Base-by-base conservation (phyloP, 2,329 filamentous ascomycete species). In the Calycina herbarum region DNA sequence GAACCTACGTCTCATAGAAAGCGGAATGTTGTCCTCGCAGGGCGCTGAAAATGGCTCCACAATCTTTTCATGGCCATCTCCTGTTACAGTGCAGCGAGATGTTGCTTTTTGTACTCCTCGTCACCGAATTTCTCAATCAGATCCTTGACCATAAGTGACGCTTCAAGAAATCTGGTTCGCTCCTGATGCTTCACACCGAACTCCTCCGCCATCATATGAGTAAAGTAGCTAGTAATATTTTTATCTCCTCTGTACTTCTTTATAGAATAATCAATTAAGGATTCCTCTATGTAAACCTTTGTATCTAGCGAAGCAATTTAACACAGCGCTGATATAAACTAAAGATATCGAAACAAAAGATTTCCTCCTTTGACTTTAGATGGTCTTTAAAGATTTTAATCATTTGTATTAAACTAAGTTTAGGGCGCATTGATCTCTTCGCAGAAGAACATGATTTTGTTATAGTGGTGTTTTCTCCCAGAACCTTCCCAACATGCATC, bases 181-280 rank as follows among this genome's bases (percentile, higher is more conserved):
- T 65, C 54, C 6, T 51, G n/a, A 24, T 60, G 59, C 13, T 48
- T 5, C 11, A 60, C 15, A 24, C 64, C 64, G 33, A 31, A 1
- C 8, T 48, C 56, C 8, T 54, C 60, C 11, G 56, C 56, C 33
- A 65, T 15, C 54, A 63, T 59, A 62, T 56, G 59, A 45, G 27
- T 60, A 45, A 65, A 24, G 24, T 27, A 54, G 5, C 11, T 17
- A 10, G 31, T 24, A 15, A 59, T 3, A 3, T 42, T n/a, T 3
- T 13, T 2, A 29, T 65, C 57, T 8, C 20, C 20, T 7, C 20
- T 20, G 24, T 61, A 61, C 7, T 48, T n/a, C 15, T 42, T 20
- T 15, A 35, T 11, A 2, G 64, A 59, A 59, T 65, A 65, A 20
- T 62, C 59, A 1, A 62, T 54, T 33, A 59, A 54, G 54, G 64